Evolutionary conservation across 768 basidiomycete genomes (phyloP), one percentile per base, ranked within the genome.

Genomic region (Sutorius australiensis): DNA sequence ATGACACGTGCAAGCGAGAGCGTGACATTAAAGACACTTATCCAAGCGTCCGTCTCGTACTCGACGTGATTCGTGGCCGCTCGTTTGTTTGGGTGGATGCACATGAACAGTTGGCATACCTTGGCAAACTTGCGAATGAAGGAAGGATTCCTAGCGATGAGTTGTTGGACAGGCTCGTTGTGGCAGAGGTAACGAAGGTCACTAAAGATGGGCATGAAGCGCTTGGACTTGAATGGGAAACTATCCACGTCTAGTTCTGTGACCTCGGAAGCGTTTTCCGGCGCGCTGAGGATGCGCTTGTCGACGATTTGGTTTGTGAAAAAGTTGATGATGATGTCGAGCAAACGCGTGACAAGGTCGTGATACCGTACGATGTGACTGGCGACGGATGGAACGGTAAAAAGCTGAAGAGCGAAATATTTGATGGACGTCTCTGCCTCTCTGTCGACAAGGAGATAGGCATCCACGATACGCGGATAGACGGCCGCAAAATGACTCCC

Each of bases 1-100:
- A 92, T 90, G 37, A 92, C 83, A 40, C 92, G 84, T 6, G 89
- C 88, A 24, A 99, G 73, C 32, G 92, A 94, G 10, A 95, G 80
- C 6, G 93, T 94, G 21, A 98, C 88, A 60, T 95, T 94, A 72
- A 98, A 98, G 13, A 97, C 92, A 61, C 87, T 90, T 56, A 97
- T 92, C 95, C 95, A 97, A 17, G 88, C 87, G 59, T 99, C 97
- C 30, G 89, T 88, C 73, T 99, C 97, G 72, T 90, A 99, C 69
- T 98, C 95, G 61, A 99, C 83, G 61, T 98, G 97, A 47, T 75
- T 86, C 28, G 81, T 79, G 6, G 78, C 82, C 17, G 88, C 92
- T 16, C 95, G 82, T 60, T 86, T 84, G 69, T 94, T 93, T 2
- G 94, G 87, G 64, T 95, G 94, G 64, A 98, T 80, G 58, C 90